phyloP scores from a whole-genome alignment of 352 stramenopile species.

The Paralagenidium karlingii region DNA sequence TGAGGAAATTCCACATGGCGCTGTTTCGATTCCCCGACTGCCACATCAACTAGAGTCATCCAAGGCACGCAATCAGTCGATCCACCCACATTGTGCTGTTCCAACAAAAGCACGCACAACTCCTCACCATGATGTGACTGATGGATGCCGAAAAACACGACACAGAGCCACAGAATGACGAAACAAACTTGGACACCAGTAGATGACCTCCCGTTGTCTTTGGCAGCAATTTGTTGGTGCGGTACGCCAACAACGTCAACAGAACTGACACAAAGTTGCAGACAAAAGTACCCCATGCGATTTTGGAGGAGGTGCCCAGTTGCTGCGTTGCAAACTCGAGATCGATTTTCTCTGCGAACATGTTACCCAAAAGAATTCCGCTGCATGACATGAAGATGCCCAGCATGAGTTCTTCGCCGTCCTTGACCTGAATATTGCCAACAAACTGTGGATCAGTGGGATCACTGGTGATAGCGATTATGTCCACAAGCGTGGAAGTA shows the following conservation, averaged over 20 bases:
- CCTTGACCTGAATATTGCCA: slow-evolving; percentile 34
- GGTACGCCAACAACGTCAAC: slow-evolving; percentile 33
- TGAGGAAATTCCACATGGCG: slow-evolving; percentile 30
- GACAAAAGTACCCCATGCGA: slow-evolving; percentile 45
- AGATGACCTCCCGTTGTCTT: slow-evolving; percentile 31
- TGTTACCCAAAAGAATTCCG: slow-evolving; percentile 8
- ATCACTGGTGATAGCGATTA: slow-evolving; percentile 19
- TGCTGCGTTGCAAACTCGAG: too few relatives aligned
- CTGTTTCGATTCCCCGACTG: slow-evolving; percentile 22
- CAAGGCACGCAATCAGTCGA: too few relatives aligned
- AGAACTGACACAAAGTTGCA: slow-evolving; percentile 42
- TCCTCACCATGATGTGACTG: slow-evolving; percentile 31
- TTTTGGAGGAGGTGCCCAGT: neutral
- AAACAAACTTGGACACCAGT: slow-evolving; percentile 62
- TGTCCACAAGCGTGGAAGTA: neutral
- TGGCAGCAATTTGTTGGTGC: slow-evolving; percentile 26
- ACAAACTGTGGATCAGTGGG: slow-evolving; percentile 72
- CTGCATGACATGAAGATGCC: slow-evolving; percentile 55
- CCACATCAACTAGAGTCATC: slow-evolving; percentile 30
- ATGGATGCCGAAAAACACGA: slow-evolving; percentile 48
- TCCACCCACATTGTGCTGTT: too few relatives aligned
- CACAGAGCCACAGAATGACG: slow-evolving; percentile 57
- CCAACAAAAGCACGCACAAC: too few relatives aligned
- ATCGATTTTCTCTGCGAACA: neutral
- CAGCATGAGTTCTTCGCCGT: slow-evolving; percentile 50